Percentiles rank a stretch among this genome's conserved stretches.
Evolutionary conservation across 1,284 basidiomycete genomes (phyloP).

Genomic region (Cryptococcus depauperatus): DNA sequence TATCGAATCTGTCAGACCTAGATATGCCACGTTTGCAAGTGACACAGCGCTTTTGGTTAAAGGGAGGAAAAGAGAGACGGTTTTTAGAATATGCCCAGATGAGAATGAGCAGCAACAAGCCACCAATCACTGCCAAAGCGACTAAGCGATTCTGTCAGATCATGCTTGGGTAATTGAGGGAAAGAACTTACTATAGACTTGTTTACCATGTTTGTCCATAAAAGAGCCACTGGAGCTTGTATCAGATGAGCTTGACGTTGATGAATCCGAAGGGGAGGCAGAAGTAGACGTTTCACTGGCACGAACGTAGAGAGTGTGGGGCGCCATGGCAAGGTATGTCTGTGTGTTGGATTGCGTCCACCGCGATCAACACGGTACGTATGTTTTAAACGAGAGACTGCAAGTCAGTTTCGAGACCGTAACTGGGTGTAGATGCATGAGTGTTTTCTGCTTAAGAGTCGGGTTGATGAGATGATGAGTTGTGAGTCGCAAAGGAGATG

Average conservation of each 20-base stretch:
- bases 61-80: constrained; percentile 9
- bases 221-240: background rate
- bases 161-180: background rate
- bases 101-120: constrained; percentile 4
- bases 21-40: constrained; percentile 4
- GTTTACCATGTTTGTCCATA: constrained; percentile 6
- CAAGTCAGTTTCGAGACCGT: background rate
- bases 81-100: constrained; percentile 6
- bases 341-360: background rate
- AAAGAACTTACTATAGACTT: constrained; percentile 8
- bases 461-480: too few relatives aligned
- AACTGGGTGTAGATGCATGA: too few relatives aligned
- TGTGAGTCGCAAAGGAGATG: too few relatives aligned
- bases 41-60: constrained; percentile 11
- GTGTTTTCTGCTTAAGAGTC: too few relatives aligned
- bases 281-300: background rate
- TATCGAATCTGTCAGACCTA: background rate
- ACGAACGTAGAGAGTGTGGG: constrained; percentile 5
- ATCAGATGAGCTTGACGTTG: background rate
- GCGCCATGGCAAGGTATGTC: constrained; percentile 5
- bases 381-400: background rate
- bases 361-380: background rate
- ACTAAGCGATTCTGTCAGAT: constrained; percentile 1
- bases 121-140: constrained; percentile 4
- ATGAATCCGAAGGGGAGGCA: background rate